Evolutionary conservation across 305 asterid genomes (phyloP), one percentile per base, ranked within the genome.

Genomic region (Fraxinus ornus): DNA sequence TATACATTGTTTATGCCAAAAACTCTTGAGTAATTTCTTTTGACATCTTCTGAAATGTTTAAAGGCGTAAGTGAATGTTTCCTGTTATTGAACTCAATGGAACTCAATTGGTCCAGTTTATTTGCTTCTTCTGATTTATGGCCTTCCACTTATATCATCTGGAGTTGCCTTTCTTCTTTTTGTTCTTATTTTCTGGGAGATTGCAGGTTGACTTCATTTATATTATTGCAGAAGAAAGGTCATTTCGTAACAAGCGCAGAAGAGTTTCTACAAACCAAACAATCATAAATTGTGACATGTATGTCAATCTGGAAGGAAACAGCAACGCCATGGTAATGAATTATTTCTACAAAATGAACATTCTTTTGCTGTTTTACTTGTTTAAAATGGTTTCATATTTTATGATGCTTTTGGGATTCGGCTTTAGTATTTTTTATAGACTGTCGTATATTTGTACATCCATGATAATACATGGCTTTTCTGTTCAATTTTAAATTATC

Each of bases 271-370:
- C 93, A 13, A 86, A 85, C 86, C 94, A 82, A 77, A 77, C 94
- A 83, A 81, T 90, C 77, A 88, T 88, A 70, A 87, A 90, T 55
- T 89, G 91, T 10, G 93, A 90, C 66, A 78, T 82, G 78, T 90
- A 83, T 83, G 89, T 94, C 62, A 96, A 91, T 86, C 88, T 93
- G 80, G 98, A 94, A 83, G 92, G 89, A 84, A 80, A 87, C 75
- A 83, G 88, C 88, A 91, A 88, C 75, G 81, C 94, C 36, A 80
- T 17, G 94, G 99, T 95, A 86, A 82, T 22, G 19, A 30, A 17
- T 47, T 52, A 70, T 60, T 64, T 26, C n/a, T 24, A 26, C 73
- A 8, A 6, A 66, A 22, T 33, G 22, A 0, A n/a, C 39, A 21
- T 49, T 21, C 75, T 32, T 71, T 7, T 78, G 77, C 66, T 81